A percentile compares a stretch with the other conserved stretches of the same genome.
Conservation (phyloP, 2,329 filamentous ascomycete species). For the Colletotrichum musicola region DNA sequence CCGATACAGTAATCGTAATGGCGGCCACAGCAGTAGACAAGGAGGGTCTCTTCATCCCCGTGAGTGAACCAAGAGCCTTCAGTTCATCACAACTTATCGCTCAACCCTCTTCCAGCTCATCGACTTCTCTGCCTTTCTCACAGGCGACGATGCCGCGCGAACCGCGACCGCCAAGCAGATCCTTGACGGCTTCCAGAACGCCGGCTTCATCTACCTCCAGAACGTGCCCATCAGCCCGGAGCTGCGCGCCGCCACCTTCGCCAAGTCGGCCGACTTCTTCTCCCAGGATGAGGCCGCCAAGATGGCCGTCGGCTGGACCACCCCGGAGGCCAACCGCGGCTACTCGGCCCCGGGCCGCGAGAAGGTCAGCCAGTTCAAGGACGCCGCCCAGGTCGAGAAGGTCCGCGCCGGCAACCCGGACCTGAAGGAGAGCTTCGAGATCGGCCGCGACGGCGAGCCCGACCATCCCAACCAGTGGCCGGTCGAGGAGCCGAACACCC, state of each 20-base stretch:
- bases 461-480: constrained; percentile 85
- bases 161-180: constrained; percentile 77
- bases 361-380: constrained; percentile 72
- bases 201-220: constrained; percentile 90
- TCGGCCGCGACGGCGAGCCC: constrained; percentile 70
- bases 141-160: constrained; percentile 71
- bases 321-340: constrained; percentile 78
- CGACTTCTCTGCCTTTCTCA: constrained; percentile 81
- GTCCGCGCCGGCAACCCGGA: constrained; percentile 71
- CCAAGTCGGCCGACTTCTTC: constrained; percentile 79
- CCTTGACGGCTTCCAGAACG: constrained; percentile 83
- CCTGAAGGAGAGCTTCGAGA: constrained; percentile 75
- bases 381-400: constrained; percentile 68
- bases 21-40: constrained; percentile 60
- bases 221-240: constrained; percentile 78
- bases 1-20: constrained; percentile 45
- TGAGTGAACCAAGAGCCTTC: constrained; percentile 51
- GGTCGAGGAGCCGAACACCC: constrained; percentile 59
- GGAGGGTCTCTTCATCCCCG: constrained; percentile 68
- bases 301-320: constrained; percentile 76
- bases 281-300: constrained; percentile 72
- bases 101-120: constrained; percentile 69
- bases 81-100: background rate
- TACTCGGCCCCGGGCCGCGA: constrained; percentile 79
- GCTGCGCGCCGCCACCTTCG: constrained; percentile 73